Base-by-base conservation (phyloP, 2,329 filamentous ascomycete genomes). In the Aspergillus hiratsukae region DNA sequence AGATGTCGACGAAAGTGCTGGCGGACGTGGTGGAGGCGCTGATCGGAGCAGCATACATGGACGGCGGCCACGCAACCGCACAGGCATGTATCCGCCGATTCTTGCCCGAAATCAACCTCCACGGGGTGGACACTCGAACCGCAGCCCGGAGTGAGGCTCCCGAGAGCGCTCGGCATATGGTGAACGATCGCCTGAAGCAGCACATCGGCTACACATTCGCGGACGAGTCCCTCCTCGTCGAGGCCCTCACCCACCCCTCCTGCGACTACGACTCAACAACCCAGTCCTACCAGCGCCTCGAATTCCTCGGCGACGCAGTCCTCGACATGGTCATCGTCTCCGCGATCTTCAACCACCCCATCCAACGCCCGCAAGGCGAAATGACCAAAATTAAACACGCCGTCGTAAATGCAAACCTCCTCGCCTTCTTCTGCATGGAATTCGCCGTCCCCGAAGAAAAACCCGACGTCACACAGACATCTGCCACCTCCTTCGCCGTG, bases 11-110 rank as follows among this genome's bases (percentile, higher is more conserved):
- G 1, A 97, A 97, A 69, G 84, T 84, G 0, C 81, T 97, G 7
- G 93, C 93, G 3, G 93, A 97, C 65, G 87, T 97, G 0, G 82
- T 96, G 0, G 93, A 97, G 69, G 84, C 92, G 0, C 77, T 97
- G 0, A 87, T 97, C 21, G 93, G 91, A 1, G 89, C 86, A 0
- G 83, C 88, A 0, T 91, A 83, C 64, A 58, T 88, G 1, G 83
- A 89, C 52, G 88, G 89, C 1, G 88, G 88, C 0, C 75, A 89
- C 14, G 49, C 75, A 0, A 87, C 84, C 61, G 88, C 87, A 0
- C 72, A 87, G 17, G 64, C 74, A 1, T 91, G 87, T 69, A 80
- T 94, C 11, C 77, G 80, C 3, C 69, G 86, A 1, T 87, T 97
- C 61, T 70, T 95, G 1, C 81, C 82, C 0, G 81, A 87, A 51